Evolutionary conservation across 2,329 filamentous ascomycete species (phyloP).

Genomic region (Colletotrichum coccodes): DNA sequence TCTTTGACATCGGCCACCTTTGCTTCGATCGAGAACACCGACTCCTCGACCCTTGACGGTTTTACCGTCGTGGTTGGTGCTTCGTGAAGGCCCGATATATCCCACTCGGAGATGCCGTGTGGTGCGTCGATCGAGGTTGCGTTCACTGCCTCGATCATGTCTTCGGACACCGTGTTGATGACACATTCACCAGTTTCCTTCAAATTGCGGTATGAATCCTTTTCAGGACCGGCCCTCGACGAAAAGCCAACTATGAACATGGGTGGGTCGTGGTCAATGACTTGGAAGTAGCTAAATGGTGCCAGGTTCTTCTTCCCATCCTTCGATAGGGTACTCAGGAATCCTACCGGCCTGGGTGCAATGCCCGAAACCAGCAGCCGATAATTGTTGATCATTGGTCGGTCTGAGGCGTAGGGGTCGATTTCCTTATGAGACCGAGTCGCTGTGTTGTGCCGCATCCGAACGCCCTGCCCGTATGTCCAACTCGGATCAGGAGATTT

Average conservation of each 20-base stretch:
- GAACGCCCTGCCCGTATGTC: slow-evolving; percentile 62
- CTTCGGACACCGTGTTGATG: slow-evolving; percentile 88
- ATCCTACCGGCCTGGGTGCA: slow-evolving; percentile 56
- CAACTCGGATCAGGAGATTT: slow-evolving; percentile 72
- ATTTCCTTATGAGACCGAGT: slow-evolving; percentile 72
- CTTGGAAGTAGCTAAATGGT: slow-evolving; percentile 86
- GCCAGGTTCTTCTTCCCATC: slow-evolving; percentile 80
- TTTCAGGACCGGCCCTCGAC: slow-evolving; percentile 61
- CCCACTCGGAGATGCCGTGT: slow-evolving; percentile 82
- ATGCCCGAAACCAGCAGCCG: slow-evolving; percentile 87
- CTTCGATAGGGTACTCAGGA: slow-evolving; percentile 62
- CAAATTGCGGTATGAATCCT: slow-evolving; percentile 84
- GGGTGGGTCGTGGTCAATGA: slow-evolving; percentile 87
- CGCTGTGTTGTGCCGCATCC: slow-evolving; percentile 44
- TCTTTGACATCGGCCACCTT: slow-evolving; percentile 80
- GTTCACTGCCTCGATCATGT: slow-evolving; percentile 89
- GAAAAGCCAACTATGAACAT: slow-evolving; percentile 74
- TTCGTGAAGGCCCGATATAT: slow-evolving; percentile 66
- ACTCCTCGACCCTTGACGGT: slow-evolving; percentile 80
- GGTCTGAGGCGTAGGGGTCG: slow-evolving; percentile 79
- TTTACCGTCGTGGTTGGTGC: slow-evolving; percentile 62
- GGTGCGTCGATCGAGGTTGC: slow-evolving; percentile 80
- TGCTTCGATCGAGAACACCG: slow-evolving; percentile 83
- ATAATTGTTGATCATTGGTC: slow-evolving; percentile 80
- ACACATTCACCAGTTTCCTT: slow-evolving; percentile 77